Conservation (phyloP, 2,329 filamentous ascomycete species). For the Aspergillus pseudoterreus region DNA sequence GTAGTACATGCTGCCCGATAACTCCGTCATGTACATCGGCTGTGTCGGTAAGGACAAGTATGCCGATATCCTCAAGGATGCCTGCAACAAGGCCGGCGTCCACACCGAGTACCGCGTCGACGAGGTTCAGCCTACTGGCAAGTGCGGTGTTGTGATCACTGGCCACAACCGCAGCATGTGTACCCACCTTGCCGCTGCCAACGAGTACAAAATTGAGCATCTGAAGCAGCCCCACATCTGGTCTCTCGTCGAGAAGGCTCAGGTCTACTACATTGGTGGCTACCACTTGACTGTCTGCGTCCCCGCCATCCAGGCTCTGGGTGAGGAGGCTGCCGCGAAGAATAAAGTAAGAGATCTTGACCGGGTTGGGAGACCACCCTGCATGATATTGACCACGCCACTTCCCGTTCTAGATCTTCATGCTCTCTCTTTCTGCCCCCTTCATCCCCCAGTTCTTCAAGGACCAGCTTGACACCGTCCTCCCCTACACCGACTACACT, state of each 20-base stretch:
- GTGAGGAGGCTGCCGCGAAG: slow-evolving; percentile 79
- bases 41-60: slow-evolving; percentile 96
- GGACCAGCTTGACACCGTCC: slow-evolving; percentile 79
- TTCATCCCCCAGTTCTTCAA: slow-evolving; percentile 99
- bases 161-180: slow-evolving; percentile 92
- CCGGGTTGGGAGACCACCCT: neutral
- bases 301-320: slow-evolving; percentile 82
- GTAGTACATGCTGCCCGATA: slow-evolving; percentile 81
- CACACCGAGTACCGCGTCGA: slow-evolving; percentile 95
- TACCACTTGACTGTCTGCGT: slow-evolving; percentile 98
- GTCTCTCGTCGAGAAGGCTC: slow-evolving; percentile 82
- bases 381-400: no score
- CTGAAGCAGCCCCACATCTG: slow-evolving; percentile 88
- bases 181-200: slow-evolving; percentile 93
- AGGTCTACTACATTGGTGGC: slow-evolving; percentile 89
- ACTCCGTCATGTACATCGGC: slow-evolving; percentile 90
- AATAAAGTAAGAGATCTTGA: slow-evolving; percentile 64
- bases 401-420: slow-evolving; percentile 55
- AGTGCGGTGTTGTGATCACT: slow-evolving; percentile 94
- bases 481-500: slow-evolving; percentile 92
- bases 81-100: slow-evolving; percentile 82
- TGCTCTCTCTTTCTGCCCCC: slow-evolving; percentile 87
- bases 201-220: slow-evolving; percentile 94
- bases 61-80: slow-evolving; percentile 79
- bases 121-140: slow-evolving; percentile 76